Conservation (phyloP, 2,329 filamentous ascomycete species). For the Cladophialophora psammophila region DNA sequence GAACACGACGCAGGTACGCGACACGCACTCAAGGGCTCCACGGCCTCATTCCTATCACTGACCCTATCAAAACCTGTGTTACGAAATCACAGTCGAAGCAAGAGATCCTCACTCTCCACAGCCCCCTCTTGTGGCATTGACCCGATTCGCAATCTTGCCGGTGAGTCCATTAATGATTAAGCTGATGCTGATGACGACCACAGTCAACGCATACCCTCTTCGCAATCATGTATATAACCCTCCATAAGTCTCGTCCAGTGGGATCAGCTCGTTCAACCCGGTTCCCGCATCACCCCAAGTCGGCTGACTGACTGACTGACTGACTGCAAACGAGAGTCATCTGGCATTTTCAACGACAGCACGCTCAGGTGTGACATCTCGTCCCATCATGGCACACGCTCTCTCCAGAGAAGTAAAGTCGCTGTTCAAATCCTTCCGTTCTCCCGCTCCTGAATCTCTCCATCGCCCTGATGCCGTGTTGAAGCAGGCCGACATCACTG, state of each 20-base stretch:
- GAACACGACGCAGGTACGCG: constrained; percentile 3
- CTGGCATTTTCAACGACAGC: no score
- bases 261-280: neutral
- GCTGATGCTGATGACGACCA: constrained; percentile 14
- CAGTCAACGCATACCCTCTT: neutral
- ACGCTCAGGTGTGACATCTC: neutral
- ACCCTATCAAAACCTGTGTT: neutral
- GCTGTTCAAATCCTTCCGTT: constrained; percentile 9
- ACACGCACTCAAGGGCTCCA: neutral
- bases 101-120: neutral
- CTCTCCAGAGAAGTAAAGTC: constrained; percentile 12
- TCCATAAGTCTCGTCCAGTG: neutral
- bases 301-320: no score
- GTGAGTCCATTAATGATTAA: constrained; percentile 3
- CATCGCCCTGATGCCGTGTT: neutral
- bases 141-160: constrained; percentile 8
- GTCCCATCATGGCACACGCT: neutral
- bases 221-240: neutral
- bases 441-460: neutral
- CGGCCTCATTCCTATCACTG: neutral
- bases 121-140: neutral
- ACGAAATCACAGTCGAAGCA: neutral
- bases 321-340: no score
- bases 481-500: neutral
- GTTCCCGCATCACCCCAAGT: no score